Base-by-base conservation (phyloP, 2,329 filamentous ascomycete species). In the Epichloe elymi region DNA sequence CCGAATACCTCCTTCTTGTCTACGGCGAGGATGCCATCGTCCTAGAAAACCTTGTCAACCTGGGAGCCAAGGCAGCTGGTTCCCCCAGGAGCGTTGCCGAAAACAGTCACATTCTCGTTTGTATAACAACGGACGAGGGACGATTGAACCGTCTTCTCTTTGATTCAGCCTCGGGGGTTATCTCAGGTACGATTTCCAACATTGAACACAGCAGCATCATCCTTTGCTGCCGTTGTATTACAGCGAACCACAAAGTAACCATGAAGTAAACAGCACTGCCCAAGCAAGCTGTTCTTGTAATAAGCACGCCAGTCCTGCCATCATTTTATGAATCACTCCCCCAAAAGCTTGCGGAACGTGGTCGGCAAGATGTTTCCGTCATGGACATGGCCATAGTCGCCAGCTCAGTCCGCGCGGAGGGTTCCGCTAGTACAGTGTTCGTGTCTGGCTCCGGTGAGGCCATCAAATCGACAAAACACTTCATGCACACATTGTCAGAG, bases 401-500 rank as follows among this genome's bases (percentile, higher is more conserved):
- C 3, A 52, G 49, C 30, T 42, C 40, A 42, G 2, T 11, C 19
- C 40, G 17, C 40, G 17, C n/a, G 1, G 46, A 48, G 15, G 40
- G 35, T n/a, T 44, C 53, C 17, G 49, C 47, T 3, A 37, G 54
- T 26, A 51, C 51, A 12, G 82, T 85, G 54, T 81, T 85, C 68
- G 77, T 79, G 0, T 74, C 76, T 1, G 80, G 74, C 0, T 66
- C 72, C 0, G 65, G 71, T 0, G 68, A 69, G 3, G 74, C 74
- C 3, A 63, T 84, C 2, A 65, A 73, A 20, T 43, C 71, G 71
- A 38, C 75, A 0, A 70, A 71, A n/a, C 71, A 69, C 38, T 62
- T 84, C 4, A 68, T 84, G 1, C 67, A 75, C 40, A 70, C 72
- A 53, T 76, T 85, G 70, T 74, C 78, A 1, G 71, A 70, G 37